Conservation (phyloP, 129 eudicot genomes). For the Tagetes patula region DNA sequence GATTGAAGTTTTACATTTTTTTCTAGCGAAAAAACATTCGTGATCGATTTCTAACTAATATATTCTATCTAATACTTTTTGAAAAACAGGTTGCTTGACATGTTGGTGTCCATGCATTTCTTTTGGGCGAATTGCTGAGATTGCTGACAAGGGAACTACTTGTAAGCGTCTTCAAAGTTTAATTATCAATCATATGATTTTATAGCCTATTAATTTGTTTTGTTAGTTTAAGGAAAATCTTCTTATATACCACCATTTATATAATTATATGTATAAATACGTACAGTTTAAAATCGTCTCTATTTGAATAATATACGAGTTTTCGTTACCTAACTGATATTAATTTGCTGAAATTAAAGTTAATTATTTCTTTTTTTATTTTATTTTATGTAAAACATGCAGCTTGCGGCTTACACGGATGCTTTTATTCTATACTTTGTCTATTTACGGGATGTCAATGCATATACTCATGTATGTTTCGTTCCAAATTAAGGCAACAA, state of each 20-base stretch:
- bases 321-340: too few species aligned
- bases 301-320: too few species aligned
- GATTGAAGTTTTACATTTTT: not conserved
- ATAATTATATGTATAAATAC: too few species aligned
- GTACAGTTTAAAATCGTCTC: too few species aligned
- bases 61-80: not conserved
- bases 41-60: too few species aligned
- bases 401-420: constrained; percentile 52
- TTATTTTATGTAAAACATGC: too few species aligned
- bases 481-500: constrained; percentile 46
- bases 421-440: constrained; percentile 39
- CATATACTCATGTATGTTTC: constrained; percentile 43
- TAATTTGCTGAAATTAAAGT: too few species aligned
- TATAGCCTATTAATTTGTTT: too few species aligned
- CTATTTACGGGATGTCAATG: constrained; percentile 39
- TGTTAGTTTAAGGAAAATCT: too few species aligned
- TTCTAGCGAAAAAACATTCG: not conserved
- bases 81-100: constrained; percentile 52
- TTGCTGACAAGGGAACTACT: constrained; percentile 55
- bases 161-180: constrained; percentile 37
- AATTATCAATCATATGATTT: not conserved
- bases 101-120: constrained; percentile 43
- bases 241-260: too few species aligned
- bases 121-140: constrained; percentile 60
- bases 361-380: not conserved